Evolutionary conservation across 169 alveolate species (phyloP).

Genomic region (Plasmodium ovale): DNA sequence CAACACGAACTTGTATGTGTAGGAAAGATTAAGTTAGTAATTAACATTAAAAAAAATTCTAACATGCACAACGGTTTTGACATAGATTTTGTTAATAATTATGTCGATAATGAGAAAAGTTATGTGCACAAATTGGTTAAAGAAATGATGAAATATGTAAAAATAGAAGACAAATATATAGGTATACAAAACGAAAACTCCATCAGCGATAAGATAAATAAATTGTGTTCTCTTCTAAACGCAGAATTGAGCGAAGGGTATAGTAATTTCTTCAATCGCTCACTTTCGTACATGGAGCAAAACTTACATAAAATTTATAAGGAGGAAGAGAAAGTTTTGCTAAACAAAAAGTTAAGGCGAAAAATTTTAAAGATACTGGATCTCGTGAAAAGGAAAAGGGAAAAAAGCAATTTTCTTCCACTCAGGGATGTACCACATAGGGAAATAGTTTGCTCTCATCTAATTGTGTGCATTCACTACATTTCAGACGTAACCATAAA

Average conservation of each 20-base stretch:
- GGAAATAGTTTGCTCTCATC: slow-evolving; percentile 45
- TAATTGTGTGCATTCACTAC: slow-evolving; percentile 32
- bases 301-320: slow-evolving; percentile 17
- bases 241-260: slow-evolving; percentile 2
- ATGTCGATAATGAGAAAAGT: not conserved
- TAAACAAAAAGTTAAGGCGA: slow-evolving; percentile 1
- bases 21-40: slow-evolving; percentile 39
- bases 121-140: not conserved
- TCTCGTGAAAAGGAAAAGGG: not conserved
- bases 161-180: not conserved
- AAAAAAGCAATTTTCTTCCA: not conserved
- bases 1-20: slow-evolving; percentile 29
- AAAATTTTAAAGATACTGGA: slow-evolving; percentile 22
- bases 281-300: slow-evolving; percentile 30
- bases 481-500: slow-evolving; percentile 16
- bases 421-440: not conserved
- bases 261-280: not conserved
- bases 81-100: not conserved
- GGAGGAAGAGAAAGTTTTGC: not conserved
- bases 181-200: not conserved
- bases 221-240: not conserved
- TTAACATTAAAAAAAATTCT: slow-evolving; percentile 3
- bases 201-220: not conserved
- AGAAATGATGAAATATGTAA: slow-evolving; percentile 27
- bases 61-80: not conserved